phyloP scores from a whole-genome alignment of 768 basidiomycete genomes.

The Leccinum boreale region DNA sequence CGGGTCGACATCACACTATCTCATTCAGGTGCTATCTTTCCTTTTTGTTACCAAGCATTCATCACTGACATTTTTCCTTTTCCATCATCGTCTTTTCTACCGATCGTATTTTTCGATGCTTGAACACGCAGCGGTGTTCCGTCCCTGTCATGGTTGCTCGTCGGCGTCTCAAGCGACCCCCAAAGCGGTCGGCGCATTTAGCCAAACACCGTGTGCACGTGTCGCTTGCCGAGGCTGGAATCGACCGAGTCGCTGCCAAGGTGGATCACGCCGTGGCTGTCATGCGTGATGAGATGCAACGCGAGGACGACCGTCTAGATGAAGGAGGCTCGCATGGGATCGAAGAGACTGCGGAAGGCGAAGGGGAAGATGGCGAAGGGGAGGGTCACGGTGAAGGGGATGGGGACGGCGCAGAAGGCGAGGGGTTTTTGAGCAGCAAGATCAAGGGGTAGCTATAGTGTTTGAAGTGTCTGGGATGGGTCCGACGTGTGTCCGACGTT shows the following conservation, averaged over 20 bases:
- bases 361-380: constrained; percentile 25
- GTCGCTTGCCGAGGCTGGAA: constrained; percentile 78
- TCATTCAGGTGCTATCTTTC: constrained; percentile 60
- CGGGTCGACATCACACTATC: constrained; percentile 93
- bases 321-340: constrained; percentile 12
- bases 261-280: constrained; percentile 84
- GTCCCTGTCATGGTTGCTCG: constrained; percentile 98
- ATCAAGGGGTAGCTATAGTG: constrained; percentile 12
- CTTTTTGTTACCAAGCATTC: not conserved
- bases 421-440: constrained; percentile 29
- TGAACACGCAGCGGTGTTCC: constrained; percentile 69
- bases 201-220: constrained; percentile 79
- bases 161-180: constrained; percentile 83
- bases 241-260: constrained; percentile 83
- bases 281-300: constrained; percentile 73
- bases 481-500: not conserved
- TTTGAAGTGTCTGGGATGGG: not conserved
- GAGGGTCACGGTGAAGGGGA: constrained; percentile 14
- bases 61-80: not conserved
- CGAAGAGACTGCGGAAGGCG: constrained; percentile 23
- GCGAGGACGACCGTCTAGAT: constrained; percentile 50
- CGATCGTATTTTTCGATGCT: not conserved
- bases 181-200: constrained; percentile 76
- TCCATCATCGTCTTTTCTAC: not conserved
- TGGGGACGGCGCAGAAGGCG: constrained; percentile 29